Conservation (phyloP, 768 basidiomycete species). For the Lentinula boryana region DNA sequence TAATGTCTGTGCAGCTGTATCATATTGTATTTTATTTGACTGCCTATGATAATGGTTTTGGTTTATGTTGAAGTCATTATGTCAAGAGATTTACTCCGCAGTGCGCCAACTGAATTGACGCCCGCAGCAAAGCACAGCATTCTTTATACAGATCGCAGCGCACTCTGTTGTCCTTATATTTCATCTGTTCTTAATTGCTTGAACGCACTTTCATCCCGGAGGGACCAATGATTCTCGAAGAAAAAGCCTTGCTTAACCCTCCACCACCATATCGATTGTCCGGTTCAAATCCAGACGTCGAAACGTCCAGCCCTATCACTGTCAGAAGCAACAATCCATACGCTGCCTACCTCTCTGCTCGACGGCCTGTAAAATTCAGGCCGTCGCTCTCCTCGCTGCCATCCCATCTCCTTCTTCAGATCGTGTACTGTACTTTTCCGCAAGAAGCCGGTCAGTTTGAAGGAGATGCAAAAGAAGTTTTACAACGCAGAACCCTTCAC, state of each 20-base stretch:
- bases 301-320: background rate
- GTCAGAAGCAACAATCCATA: slow-evolving; percentile 4
- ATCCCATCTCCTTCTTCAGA: slow-evolving; percentile 59
- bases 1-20: background rate
- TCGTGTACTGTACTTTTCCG: slow-evolving; percentile 64
- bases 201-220: too few relatives aligned
- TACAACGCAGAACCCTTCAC: slow-evolving; percentile 61
- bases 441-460: slow-evolving; percentile 29
- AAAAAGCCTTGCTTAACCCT: background rate
- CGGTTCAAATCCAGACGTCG: background rate
- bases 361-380: background rate
- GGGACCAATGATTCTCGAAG: slow-evolving; percentile 1
- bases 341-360: slow-evolving; percentile 1
- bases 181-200: too few relatives aligned
- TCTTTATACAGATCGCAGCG: background rate
- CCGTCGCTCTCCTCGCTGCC: slow-evolving; percentile 35
- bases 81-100: background rate
- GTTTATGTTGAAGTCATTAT: background rate
- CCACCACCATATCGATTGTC: background rate
- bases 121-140: background rate
- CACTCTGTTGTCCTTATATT: background rate
- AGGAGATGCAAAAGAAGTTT: slow-evolving; percentile 33
- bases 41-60: background rate
- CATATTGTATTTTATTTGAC: background rate
- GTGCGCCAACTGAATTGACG: background rate